Conservation (phyloP, 805 yeast genomes). For the Barnettozyma siamensis region DNA sequence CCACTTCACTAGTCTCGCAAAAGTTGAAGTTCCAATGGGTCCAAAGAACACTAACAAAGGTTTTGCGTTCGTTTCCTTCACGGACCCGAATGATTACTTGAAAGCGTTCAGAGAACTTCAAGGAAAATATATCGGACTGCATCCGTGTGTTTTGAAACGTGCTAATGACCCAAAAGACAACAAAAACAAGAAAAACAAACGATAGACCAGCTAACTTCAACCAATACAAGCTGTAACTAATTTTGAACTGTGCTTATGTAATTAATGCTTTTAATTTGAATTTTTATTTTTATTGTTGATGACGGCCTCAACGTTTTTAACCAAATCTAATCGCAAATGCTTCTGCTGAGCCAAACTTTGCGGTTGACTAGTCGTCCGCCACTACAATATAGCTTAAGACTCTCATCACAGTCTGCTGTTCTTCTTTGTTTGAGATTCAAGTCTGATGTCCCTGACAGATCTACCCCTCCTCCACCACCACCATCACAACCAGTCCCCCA, state of each 20-base stretch:
- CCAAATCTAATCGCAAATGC: neutral
- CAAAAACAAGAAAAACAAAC: constrained; percentile 14
- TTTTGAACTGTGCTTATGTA: too few species aligned
- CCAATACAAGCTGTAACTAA: too few species aligned
- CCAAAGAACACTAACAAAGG: constrained; percentile 44
- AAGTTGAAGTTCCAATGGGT: constrained; percentile 57
- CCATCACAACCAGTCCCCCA: constrained; percentile 14
- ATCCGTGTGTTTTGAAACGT: constrained; percentile 63
- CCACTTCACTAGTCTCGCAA: constrained; percentile 46
- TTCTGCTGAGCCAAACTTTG: neutral
- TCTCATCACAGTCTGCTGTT: neutral
- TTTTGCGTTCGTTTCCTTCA: constrained; percentile 70
- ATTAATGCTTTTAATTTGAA: too few species aligned
- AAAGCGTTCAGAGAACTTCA: constrained; percentile 70
- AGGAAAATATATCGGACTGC: constrained; percentile 69
- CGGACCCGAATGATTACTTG: constrained; percentile 58
- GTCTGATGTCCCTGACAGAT: constrained; percentile 3
- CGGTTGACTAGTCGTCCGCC: neutral
- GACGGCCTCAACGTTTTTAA: too few species aligned
- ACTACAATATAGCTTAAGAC: neutral
- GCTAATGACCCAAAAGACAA: constrained; percentile 36
- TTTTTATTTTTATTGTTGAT: too few species aligned
- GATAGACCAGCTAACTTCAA: too few species aligned
- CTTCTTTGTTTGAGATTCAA: constrained; percentile 5
- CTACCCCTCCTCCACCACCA: constrained; percentile 2